Evolutionary conservation across 176 grass and related monocot species (phyloP).

Genomic region (Otatea glauca): DNA sequence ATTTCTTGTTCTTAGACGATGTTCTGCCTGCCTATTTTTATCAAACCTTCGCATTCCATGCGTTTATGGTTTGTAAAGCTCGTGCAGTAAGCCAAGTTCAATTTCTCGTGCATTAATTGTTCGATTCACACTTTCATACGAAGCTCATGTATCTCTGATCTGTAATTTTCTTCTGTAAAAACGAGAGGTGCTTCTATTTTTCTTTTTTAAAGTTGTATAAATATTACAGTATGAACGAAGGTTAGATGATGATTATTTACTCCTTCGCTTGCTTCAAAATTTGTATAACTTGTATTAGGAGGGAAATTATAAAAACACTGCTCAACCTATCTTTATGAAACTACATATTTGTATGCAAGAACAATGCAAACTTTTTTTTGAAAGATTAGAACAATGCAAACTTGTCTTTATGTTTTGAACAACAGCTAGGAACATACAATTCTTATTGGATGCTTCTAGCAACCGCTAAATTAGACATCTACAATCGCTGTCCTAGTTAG

Average conservation of each 20-base stretch:
- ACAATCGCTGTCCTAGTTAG: neutral
- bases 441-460: too few relatives aligned
- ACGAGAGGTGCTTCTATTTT: too few relatives aligned
- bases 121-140: too few relatives aligned
- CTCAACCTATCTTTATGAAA: neutral
- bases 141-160: neutral
- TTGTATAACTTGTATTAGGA: too few relatives aligned
- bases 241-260: too few relatives aligned
- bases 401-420: neutral
- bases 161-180: neutral
- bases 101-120: too few relatives aligned
- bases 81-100: neutral
- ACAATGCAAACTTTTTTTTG: too few relatives aligned
- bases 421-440: neutral
- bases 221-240: too few relatives aligned
- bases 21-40: neutral
- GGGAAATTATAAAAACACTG: too few relatives aligned
- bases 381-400: neutral
- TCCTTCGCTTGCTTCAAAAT: too few relatives aligned
- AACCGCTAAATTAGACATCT: neutral
- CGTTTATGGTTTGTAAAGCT: neutral
- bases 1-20: neutral
- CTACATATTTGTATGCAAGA: neutral
- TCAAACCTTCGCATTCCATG: neutral
- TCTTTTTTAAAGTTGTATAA: too few relatives aligned